A percentile compares a stretch with the other conserved stretches of the same genome.
These are phyloP conservation scores for Cryphonectria naterciae DNA, from an alignment of 2,329 filamentous ascomycete genomes.

Conservation along the genomic window DNA sequence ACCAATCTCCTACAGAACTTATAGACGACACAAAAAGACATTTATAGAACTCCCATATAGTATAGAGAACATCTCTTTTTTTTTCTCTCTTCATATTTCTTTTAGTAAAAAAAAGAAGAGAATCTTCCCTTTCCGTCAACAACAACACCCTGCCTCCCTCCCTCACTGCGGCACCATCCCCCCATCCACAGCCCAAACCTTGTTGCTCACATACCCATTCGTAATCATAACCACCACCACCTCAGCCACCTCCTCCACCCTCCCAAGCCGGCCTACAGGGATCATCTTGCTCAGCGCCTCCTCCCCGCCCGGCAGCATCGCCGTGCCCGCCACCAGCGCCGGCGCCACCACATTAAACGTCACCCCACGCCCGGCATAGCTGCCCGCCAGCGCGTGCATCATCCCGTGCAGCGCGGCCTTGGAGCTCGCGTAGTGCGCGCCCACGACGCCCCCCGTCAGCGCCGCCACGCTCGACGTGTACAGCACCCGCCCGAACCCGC, in stretches of 20 bases:
- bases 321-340: constrained; percentile 21
- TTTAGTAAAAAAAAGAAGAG: no score
- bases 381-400: constrained; percentile 9
- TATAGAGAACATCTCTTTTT: neutral
- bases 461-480: constrained; percentile 25
- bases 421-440: constrained; percentile 23
- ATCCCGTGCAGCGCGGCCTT: constrained; percentile 25
- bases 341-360: constrained; percentile 26
- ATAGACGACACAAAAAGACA: constrained; percentile 14
- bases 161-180: constrained; percentile 17
- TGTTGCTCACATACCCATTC: constrained; percentile 24
- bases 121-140: no score
- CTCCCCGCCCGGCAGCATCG: constrained; percentile 18
- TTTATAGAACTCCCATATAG: neutral
- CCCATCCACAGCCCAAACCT: constrained; percentile 25
- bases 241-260: constrained; percentile 21
- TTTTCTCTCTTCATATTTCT: no score
- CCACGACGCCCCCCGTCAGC: constrained; percentile 23
- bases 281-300: constrained; percentile 7
- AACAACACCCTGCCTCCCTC: no score
- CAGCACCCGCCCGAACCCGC: constrained; percentile 21
- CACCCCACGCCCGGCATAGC: constrained; percentile 15
- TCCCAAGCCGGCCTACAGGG: constrained; percentile 18
- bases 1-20: neutral
- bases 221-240: constrained; percentile 22